These are phyloP conservation scores for Candida freyschussii DNA, from an alignment of 1,139 yeast species.

Conservation along the genomic window DNA sequence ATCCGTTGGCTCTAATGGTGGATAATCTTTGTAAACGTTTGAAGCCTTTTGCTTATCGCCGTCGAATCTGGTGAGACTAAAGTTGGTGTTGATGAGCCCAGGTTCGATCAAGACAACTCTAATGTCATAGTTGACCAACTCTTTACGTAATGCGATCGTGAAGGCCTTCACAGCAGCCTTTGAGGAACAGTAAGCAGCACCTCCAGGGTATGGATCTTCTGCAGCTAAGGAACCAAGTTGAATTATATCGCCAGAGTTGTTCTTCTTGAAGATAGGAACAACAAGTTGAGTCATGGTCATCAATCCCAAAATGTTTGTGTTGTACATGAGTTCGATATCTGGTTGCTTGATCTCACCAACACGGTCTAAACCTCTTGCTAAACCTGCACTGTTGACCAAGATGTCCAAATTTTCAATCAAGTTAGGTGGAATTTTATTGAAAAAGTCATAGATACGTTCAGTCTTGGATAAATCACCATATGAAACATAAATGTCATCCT, in stretches of 20 bases:
- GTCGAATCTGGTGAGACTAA: conserved; percentile 63
- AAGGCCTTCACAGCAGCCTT: conserved; percentile 68
- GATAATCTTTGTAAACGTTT: conserved; percentile 56
- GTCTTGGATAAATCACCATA: conserved; percentile 27
- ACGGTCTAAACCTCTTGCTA: conserved; percentile 54
- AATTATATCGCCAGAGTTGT: conserved; percentile 53
- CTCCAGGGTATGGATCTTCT: conserved; percentile 71
- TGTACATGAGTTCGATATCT: conserved; percentile 53
- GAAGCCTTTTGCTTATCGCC: conserved; percentile 60
- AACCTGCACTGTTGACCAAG: conserved; percentile 68
- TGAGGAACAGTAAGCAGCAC: conserved; percentile 70
- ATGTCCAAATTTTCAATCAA: conserved; percentile 48
- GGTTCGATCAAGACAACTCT: conserved; percentile 72
- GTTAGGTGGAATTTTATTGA: conserved; percentile 34
- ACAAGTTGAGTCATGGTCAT: conserved; percentile 49
- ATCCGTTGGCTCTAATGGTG: conserved; percentile 62
- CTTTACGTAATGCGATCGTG: conserved; percentile 62
- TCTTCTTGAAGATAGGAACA: conserved; percentile 49
- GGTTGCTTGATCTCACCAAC: conserved; percentile 46
- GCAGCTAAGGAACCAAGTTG: conserved; percentile 76
- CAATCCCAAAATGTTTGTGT: conserved; percentile 60
- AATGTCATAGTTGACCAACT: conserved; percentile 54
- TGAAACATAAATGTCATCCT: conserved; percentile 12
- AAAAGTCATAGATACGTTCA: conserved; percentile 41
- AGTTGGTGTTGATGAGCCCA: conserved; percentile 73